Evolutionary conservation across 305 asterid species (phyloP).

Genomic region (Fraxinus sp.): DNA sequence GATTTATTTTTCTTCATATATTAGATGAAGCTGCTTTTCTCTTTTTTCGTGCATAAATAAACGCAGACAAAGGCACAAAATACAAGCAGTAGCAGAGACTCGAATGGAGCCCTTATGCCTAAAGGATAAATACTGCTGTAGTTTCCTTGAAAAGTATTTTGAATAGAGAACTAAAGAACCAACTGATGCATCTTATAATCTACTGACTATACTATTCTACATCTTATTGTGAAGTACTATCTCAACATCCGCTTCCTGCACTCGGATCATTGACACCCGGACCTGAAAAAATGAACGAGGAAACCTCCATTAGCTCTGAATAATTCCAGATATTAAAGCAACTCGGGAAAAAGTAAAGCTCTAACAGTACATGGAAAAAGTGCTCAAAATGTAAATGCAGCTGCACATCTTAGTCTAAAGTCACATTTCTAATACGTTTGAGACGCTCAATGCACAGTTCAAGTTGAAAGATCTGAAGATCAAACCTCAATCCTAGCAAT

Average conservation of each 20-base stretch:
- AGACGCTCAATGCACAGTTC: neutral
- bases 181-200: neutral
- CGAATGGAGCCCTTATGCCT: neutral
- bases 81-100: neutral
- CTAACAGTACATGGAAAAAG: neutral
- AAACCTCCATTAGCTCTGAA: neutral
- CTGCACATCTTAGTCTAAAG: neutral
- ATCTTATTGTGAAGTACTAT: neutral
- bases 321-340: neutral
- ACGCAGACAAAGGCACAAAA: neutral
- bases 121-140: neutral
- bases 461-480: neutral
- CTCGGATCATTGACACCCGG: neutral
- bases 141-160: neutral
- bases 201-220: neutral
- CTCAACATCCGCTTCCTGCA: neutral
- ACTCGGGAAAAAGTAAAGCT: neutral
- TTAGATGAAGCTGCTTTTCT: neutral
- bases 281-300: neutral
- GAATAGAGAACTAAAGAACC: neutral
- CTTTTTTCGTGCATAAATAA: neutral
- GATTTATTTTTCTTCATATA: constrained; percentile 19
- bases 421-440: neutral
- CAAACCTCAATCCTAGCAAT: neutral
- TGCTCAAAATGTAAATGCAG: neutral